A percentile compares a stretch with the other conserved stretches of the same genome.
These are phyloP conservation scores for Ophiostoma triangulosporum DNA, from an alignment of 2,329 filamentous ascomycete genomes.

Conservation along the genomic window DNA sequence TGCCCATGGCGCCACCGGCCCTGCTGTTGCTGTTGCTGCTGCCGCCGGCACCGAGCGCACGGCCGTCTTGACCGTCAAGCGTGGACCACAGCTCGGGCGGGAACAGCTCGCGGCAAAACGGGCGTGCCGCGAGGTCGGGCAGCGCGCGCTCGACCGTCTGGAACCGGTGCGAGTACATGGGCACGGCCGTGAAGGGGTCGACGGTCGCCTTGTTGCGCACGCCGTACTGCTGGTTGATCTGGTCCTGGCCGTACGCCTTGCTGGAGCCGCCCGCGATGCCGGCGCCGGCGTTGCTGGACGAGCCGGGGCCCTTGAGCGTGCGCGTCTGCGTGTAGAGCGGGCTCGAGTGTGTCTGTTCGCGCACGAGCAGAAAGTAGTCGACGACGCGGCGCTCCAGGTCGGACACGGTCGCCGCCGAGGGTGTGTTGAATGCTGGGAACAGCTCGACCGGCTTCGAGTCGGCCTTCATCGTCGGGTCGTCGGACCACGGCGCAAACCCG, in stretches of 20 bases:
- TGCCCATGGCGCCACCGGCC: conserved; percentile 8
- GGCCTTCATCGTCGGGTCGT: conserved; percentile 33
- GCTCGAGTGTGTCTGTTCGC: conserved; percentile 40
- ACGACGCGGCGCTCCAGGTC: conserved; percentile 33
- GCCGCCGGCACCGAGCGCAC: conserved; percentile 7
- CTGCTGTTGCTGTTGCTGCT: too few species aligned
- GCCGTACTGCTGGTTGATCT: conserved; percentile 43
- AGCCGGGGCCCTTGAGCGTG: conserved; percentile 18
- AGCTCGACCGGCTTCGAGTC: conserved; percentile 45
- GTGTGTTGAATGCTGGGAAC: conserved; percentile 36
- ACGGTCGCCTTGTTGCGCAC: conserved; percentile 40
- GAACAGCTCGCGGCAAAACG: conserved; percentile 38
- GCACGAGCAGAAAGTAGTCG: conserved; percentile 39
- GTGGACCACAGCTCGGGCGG: conserved; percentile 42
- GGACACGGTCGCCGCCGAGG: conserved; percentile 30
- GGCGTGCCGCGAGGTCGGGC: conserved; percentile 37
- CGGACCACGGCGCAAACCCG: conserved; percentile 35
- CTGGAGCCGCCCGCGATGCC: conserved; percentile 14
- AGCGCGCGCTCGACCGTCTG: conserved; percentile 36
- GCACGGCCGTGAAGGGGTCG: conserved; percentile 45
- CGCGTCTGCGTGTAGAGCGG: conserved; percentile 44
- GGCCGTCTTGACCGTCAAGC: conserved; percentile 34
- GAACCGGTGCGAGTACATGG: conserved; percentile 45
- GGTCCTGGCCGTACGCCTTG: conserved; percentile 40
- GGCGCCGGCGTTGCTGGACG: conserved; percentile 17